These are phyloP conservation scores for Gossypium herbaceum DNA, from an alignment of 345 rosid genomes.

Conservation along the genomic window DNA sequence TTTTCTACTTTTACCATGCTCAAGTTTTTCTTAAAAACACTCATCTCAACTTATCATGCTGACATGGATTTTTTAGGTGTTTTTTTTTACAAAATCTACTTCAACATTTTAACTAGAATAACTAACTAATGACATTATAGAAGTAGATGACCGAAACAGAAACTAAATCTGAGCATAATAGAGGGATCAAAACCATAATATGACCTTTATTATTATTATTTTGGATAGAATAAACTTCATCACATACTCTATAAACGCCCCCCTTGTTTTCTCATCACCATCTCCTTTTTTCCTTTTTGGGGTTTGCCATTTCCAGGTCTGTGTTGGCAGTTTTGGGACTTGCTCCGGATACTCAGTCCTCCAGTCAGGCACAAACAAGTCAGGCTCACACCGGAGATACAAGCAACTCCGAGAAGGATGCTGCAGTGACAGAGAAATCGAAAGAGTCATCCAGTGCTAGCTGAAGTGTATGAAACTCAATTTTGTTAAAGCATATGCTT, in stretches of 20 bases:
- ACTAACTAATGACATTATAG: too few relatives aligned
- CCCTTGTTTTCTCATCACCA: conserved; percentile 11
- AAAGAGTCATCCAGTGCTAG: conserved; percentile 54
- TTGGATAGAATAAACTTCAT: background rate
- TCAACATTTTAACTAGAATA: too few relatives aligned
- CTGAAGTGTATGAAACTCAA: conserved; percentile 19
- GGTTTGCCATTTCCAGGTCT: conserved; percentile 46
- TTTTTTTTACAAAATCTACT: too few relatives aligned
- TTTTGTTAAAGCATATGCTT: conserved; percentile 6
- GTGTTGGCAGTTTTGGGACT: conserved; percentile 74
- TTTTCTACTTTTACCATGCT: too few relatives aligned
- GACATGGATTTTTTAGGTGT: too few relatives aligned
- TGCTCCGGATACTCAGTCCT: conserved; percentile 54
- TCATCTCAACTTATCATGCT: too few relatives aligned
- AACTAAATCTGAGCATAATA: too few relatives aligned
- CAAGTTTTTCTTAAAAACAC: too few relatives aligned
- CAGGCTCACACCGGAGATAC: conserved; percentile 56
- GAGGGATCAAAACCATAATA: too few relatives aligned
- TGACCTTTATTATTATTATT: background rate
- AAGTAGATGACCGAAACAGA: too few relatives aligned
- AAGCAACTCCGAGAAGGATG: conserved; percentile 51
- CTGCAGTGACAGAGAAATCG: conserved; percentile 34
- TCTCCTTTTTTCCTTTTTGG: background rate
- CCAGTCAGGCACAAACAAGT: conserved; percentile 46
- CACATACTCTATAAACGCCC: background rate